A percentile compares a stretch with the other conserved stretches of the same genome.
Conservation (phyloP, 345 rosid species). For the Triadica sebifera region DNA sequence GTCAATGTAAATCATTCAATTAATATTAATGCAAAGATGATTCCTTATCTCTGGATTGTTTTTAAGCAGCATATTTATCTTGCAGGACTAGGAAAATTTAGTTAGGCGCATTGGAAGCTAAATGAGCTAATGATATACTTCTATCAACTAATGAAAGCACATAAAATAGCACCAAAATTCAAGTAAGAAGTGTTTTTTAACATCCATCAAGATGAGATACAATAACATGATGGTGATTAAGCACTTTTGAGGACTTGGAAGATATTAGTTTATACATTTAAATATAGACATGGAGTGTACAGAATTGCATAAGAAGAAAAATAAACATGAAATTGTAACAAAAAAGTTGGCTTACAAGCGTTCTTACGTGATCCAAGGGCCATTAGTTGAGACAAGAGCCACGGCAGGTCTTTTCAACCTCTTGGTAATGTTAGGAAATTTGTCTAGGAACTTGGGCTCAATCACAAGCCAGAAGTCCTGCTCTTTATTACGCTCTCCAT, state of each 20-base stretch:
- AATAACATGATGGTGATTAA: neutral
- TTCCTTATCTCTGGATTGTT: neutral
- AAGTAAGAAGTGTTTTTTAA: neutral
- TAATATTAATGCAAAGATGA: neutral
- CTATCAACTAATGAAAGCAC: neutral
- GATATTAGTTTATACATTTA: neutral
- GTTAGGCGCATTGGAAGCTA: neutral
- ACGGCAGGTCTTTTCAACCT: constrained; percentile 92
- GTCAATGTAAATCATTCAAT: neutral
- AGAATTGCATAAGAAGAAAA: constrained; percentile 11
- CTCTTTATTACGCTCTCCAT: constrained; percentile 60
- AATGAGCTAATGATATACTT: neutral
- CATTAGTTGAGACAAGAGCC: constrained; percentile 89
- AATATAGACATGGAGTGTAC: neutral
- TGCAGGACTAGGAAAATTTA: neutral
- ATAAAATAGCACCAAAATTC: neutral
- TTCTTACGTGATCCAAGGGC: constrained; percentile 93
- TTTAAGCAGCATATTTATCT: neutral
- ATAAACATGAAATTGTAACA: too few species aligned
- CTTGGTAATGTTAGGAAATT: constrained; percentile 72
- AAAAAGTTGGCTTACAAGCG: neutral
- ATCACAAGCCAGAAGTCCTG: constrained; percentile 92
- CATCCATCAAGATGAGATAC: neutral
- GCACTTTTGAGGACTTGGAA: neutral
- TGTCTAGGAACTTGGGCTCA: constrained; percentile 86